Base-by-base conservation (phyloP, 2,329 filamentous ascomycete genomes). In the Hysterium pulicare region DNA sequence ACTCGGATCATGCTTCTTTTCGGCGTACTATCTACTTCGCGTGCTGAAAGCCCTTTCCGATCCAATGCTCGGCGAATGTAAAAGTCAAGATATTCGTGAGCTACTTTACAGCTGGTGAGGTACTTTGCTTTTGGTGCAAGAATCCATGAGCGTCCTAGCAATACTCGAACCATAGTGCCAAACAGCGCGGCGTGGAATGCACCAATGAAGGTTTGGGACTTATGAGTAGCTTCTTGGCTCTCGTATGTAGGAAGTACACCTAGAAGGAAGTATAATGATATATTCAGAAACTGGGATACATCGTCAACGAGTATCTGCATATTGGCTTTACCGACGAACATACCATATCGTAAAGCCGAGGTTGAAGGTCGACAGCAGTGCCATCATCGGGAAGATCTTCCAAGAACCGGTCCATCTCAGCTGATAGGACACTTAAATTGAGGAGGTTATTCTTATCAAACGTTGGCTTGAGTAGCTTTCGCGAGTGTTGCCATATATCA, bases 321-420 rank as follows among this genome's bases (percentile, higher is more conserved):
- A n/a, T n/a, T n/a, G n/a, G n/a, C n/a, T n/a, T n/a, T 28, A 5
- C 11, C 4, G 8, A 31, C 0, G 9, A 9, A 36, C 46, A 24
- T 47, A 55, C 55, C 41, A 47, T 47, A 9, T 58, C 57, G 57
- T 68, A 70, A 53, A 71, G 65, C 15, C 69, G 53, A 3, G 45
- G 43, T 22, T 58, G 52, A 8, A 61, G 33, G 38, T 61, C 53
- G 3, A 54, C 35, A 9, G 47, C 48, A 17, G 68, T 40, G 19
- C 53, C 50, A 62, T 9, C 79, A 74, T 42, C 78, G 70, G 79
- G 78, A 3, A 86, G 70, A 19, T 73, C 70, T 3, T 68, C 61
- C 13, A 84, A 67, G 28, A 86, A 61, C 16, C 72, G 68, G n/a
- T 69, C 57, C 5, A 82, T 67, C 62, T 84, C 78, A 2, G 53